phyloP scores from a whole-genome alignment of 768 basidiomycete species.

The Xanthoconium purpureum region DNA sequence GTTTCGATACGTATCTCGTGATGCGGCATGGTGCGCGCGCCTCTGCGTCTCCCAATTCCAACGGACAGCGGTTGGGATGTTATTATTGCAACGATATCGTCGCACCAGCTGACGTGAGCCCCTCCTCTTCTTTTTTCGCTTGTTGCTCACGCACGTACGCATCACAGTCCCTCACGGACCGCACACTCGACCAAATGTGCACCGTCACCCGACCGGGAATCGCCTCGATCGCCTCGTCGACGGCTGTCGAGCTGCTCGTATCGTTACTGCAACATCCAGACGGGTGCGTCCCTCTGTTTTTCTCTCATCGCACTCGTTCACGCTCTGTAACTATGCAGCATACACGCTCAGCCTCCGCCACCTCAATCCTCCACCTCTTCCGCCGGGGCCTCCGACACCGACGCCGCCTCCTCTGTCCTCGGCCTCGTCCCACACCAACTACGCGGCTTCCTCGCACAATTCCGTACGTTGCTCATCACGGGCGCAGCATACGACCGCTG shows the following conservation, averaged over 20 bases:
- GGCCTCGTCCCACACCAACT: constrained; percentile 94
- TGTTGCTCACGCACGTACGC: background rate
- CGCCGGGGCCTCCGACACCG: constrained; percentile 6
- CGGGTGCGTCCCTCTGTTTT: constrained; percentile 46
- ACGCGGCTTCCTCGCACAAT: constrained; percentile 85
- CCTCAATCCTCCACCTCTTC: constrained; percentile 31
- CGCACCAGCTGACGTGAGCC: constrained; percentile 85
- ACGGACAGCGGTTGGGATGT: constrained; percentile 66
- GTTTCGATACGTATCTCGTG: constrained; percentile 94
- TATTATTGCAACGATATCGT: constrained; percentile 99
- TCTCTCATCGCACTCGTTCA: too few relatives aligned
- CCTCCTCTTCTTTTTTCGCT: background rate
- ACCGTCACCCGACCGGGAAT: constrained; percentile 95
- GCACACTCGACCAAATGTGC: constrained; percentile 98
- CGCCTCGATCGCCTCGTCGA: constrained; percentile 87
- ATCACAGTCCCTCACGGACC: constrained; percentile 66
- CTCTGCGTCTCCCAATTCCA: constrained; percentile 12
- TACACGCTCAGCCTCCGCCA: constrained; percentile 68
- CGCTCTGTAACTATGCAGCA: background rate
- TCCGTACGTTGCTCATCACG: constrained; percentile 77
- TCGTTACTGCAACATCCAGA: constrained; percentile 87
- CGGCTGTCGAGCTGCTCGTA: constrained; percentile 88
- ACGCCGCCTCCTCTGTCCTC: constrained; percentile 52
- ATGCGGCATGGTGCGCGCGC: constrained; percentile 88
- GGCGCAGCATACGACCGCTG: constrained; percentile 86